Evolutionary conservation across 2,329 filamentous ascomycete species (phyloP).

Genomic region (Aureobasidium sp.): DNA sequence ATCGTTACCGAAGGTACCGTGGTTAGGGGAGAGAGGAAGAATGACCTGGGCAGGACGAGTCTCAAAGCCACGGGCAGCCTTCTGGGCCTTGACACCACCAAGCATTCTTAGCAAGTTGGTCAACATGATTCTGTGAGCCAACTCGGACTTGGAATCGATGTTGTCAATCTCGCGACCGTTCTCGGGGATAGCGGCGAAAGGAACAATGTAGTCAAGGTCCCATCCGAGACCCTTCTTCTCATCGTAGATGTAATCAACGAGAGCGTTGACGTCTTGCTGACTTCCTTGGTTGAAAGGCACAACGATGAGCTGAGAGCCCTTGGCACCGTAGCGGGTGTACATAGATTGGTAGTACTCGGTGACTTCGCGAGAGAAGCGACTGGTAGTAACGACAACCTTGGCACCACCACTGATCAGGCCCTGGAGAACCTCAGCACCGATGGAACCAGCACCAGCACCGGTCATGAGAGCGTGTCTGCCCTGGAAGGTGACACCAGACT

Average conservation of each 20-base stretch:
- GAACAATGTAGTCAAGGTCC: constrained; percentile 94
- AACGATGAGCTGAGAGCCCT: constrained; percentile 92
- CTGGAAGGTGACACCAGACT: constrained; percentile 79
- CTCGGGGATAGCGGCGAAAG: constrained; percentile 95
- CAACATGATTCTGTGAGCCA: constrained; percentile 97
- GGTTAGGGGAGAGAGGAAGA: constrained; percentile 90
- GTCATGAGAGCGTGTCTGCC: constrained; percentile 98
- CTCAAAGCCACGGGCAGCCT: constrained; percentile 78
- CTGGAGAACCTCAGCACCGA: constrained; percentile 92
- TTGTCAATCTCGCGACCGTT: constrained; percentile 95
- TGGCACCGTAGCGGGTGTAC: constrained; percentile 89
- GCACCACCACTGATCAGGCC: constrained; percentile 94
- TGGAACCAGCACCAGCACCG: constrained; percentile 93
- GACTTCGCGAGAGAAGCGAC: constrained; percentile 90
- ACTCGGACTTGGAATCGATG: constrained; percentile 95
- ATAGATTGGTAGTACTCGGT: constrained; percentile 99
- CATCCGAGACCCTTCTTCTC: constrained; percentile 92
- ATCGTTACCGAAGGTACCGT: constrained; percentile 96
- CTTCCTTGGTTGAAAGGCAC: constrained; percentile 99
- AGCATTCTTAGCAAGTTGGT: constrained; percentile 91
- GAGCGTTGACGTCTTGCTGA: constrained; percentile 91
- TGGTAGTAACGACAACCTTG: constrained; percentile 94
- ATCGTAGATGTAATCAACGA: constrained; percentile 95
- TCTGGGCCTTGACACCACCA: constrained; percentile 83
- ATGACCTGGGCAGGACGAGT: constrained; percentile 96